Evolutionary conservation across 345 rosid genomes (phyloP).

Genomic region (Populus ilicifolia): DNA sequence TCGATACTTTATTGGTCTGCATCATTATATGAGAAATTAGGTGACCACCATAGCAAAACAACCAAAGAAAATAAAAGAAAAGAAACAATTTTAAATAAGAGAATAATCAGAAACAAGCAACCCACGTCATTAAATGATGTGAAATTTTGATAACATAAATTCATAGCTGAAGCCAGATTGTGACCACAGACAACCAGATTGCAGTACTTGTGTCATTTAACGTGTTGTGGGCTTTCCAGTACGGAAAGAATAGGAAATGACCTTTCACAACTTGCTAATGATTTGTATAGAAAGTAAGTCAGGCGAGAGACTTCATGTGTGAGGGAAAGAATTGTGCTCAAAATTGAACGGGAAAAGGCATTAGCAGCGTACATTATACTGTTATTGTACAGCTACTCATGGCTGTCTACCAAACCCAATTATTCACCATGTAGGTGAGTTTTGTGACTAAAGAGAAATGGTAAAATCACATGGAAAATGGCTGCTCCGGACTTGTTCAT

Average conservation of each 20-base stretch:
- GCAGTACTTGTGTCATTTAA: not conserved
- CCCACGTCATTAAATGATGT: not conserved
- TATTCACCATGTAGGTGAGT: not conserved
- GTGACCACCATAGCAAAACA: not conserved
- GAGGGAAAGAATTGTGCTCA: not conserved
- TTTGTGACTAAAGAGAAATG: not conserved
- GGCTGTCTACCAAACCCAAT: not conserved
- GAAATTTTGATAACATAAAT: not conserved
- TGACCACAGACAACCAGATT: not conserved
- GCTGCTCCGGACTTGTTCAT: not conserved
- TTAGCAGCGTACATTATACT: not conserved
- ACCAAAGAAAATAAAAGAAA: not conserved
- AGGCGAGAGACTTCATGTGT: not conserved
- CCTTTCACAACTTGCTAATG: not conserved
- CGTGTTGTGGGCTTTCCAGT: not conserved
- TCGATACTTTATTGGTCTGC: conserved; percentile 81
- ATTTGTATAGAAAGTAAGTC: not conserved
- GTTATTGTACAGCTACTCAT: not conserved
- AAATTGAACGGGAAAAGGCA: not conserved
- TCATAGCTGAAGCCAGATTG: not conserved
- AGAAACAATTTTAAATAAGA: not conserved
- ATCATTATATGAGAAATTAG: conserved; percentile 12
- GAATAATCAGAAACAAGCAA: not conserved
- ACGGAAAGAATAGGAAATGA: not conserved
- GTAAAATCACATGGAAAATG: not conserved